Base-by-base conservation (phyloP, 108 stramenopile species). In the Nitzschia palea region DNA sequence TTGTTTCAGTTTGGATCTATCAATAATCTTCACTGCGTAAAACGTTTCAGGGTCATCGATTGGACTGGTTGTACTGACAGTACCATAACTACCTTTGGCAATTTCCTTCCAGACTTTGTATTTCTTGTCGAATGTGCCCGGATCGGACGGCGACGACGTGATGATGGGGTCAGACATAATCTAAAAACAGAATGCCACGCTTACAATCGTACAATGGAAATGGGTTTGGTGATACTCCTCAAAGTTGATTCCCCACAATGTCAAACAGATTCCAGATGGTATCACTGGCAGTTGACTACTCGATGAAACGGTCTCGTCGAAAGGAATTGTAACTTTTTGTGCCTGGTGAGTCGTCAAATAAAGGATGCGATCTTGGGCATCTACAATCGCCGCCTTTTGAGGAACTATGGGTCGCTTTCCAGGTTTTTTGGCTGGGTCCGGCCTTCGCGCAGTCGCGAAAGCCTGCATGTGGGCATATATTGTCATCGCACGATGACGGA, bases 1-100 rank as follows among this genome's bases (percentile, higher is more conserved):
- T 59, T 80, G 28, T 31, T 65, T 67, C 55, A 80, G 33, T 22
- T 62, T 73, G 55, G 51, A 51, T 3, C 74, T 61, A 65, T 76
- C 75, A 17, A 81, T 63, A 10, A 81, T 62, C 37, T 81, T 81
- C 12, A 81, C 80, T 9, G 80, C 80, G 55, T 64, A 76, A 4
- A 57, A 10, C 2, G 9, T 68, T 36, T 66, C 28, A 1, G 56
- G 34, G 27, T 70, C 58, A 9, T 44, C 29, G 31, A 77, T 55
- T 4, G 74, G 54, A 18, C 27, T 54, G 1, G 66, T 45, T 20
- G 48, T 62, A 37, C 60, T 97, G 32, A 98, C 96, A 25, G 95
- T 87, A 22, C 97, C 97, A 71, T 96, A 98, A 6, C 95, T 94
- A 45, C 97, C 97, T 66, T 97, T 93, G 23, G 96, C 97, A 35